phyloP scores from a whole-genome alignment of 495 filamentous ascomycete genomes.

The Aspergillus olivimuriae region DNA sequence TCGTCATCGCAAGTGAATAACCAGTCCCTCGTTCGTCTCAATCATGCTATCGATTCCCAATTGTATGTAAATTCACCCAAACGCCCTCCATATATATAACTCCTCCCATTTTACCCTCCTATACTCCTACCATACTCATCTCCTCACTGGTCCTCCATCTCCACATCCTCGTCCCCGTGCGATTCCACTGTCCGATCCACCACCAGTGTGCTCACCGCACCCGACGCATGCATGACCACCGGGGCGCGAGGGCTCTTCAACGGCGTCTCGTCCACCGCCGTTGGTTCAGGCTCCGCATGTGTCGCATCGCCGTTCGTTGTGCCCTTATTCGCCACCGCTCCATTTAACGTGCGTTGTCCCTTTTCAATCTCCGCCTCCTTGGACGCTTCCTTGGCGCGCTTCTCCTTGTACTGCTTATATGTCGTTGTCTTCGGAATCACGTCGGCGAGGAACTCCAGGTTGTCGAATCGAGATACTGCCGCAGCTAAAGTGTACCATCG shows the following conservation, averaged over 20 bases:
- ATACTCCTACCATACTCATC: conserved; percentile 1
- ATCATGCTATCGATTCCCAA: conserved; percentile 10
- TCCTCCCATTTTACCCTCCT: conserved; percentile 16
- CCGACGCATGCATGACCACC: conserved; percentile 17
- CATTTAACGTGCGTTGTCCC: conserved; percentile 50
- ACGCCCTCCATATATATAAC: conserved; percentile 5
- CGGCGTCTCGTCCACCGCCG: conserved; percentile 13
- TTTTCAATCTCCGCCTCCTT: conserved; percentile 42
- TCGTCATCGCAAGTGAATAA: conserved; percentile 1
- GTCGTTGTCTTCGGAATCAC: conserved; percentile 80
- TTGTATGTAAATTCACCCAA: conserved; percentile 9
- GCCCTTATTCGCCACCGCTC: conserved; percentile 13
- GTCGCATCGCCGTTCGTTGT: conserved; percentile 27
- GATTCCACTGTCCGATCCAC: conserved; percentile 29
- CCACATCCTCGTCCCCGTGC: conserved; percentile 30
- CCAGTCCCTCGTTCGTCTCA: too few species aligned
- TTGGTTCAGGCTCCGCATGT: conserved; percentile 6
- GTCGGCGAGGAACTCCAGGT: conserved; percentile 91
- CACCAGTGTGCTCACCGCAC: conserved; percentile 32
- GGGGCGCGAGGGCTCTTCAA: conserved; percentile 26
- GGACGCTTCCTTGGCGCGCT: conserved; percentile 41
- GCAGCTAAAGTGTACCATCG: conserved; percentile 47
- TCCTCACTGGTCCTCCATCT: conserved; percentile 34
- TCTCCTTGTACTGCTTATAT: conserved; percentile 72
- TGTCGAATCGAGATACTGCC: conserved; percentile 82